Percentiles rank a stretch among this genome's conserved stretches.
Evolutionary conservation across 2,329 filamentous ascomycete species (phyloP).

Genomic region (Aplosporella prunicola): DNA sequence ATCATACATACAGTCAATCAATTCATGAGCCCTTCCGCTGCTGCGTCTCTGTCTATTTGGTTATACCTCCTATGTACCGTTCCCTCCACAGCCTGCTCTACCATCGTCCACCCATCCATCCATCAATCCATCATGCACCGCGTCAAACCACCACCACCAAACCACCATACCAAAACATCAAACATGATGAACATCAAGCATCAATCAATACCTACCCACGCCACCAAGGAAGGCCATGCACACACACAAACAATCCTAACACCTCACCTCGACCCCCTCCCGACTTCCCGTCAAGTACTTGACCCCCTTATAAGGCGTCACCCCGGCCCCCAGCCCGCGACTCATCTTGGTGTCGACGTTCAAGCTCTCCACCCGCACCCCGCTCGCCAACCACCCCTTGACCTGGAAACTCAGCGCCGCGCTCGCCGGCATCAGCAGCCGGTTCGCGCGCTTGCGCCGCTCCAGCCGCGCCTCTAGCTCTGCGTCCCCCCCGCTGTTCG

Average conservation of each 20-base stretch:
- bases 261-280: slow-evolving; percentile 43
- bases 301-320: slow-evolving; percentile 95
- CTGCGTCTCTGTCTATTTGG: too few relatives aligned
- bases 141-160: too few relatives aligned
- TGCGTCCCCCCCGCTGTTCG: slow-evolving; percentile 39
- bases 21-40: too few relatives aligned
- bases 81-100: too few relatives aligned
- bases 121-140: too few relatives aligned
- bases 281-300: slow-evolving; percentile 78
- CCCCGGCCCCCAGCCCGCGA: slow-evolving; percentile 71
- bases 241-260: slow-evolving; percentile 17
- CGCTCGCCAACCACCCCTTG: slow-evolving; percentile 56
- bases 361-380: slow-evolving; percentile 53
- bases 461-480: slow-evolving; percentile 1
- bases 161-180: too few relatives aligned
- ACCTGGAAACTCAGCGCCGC: slow-evolving; percentile 43
- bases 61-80: too few relatives aligned
- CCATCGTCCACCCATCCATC: too few relatives aligned
- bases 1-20: too few relatives aligned
- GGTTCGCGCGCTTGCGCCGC: slow-evolving; percentile 49
- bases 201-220: too few relatives aligned
- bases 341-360: slow-evolving; percentile 66
- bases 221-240: too few relatives aligned
- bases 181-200: too few relatives aligned
- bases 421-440: slow-evolving; percentile 39